These are phyloP conservation scores for Boletus pseudo-olivaceus DNA, from an alignment of 768 basidiomycete genomes.

Conservation along the genomic window DNA sequence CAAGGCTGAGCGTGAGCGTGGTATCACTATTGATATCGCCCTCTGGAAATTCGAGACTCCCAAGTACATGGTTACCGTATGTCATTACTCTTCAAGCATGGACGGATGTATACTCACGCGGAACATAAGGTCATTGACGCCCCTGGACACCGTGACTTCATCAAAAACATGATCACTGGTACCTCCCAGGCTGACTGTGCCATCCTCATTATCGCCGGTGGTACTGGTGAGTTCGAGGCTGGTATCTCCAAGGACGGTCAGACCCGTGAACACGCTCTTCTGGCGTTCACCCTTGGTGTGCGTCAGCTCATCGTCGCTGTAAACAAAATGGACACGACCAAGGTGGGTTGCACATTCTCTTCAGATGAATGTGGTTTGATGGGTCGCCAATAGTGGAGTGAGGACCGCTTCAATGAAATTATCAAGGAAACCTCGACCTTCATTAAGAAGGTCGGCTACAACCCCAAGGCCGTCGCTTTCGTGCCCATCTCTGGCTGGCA, in stretches of 20 bases:
- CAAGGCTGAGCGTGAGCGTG: constrained; percentile 99
- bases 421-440: constrained; percentile 96
- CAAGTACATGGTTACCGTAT: constrained; percentile 87
- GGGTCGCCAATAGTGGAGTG: constrained; percentile 74
- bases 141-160: constrained; percentile 99
- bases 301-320: constrained; percentile 99
- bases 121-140: constrained; percentile 90
- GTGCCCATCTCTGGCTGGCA: constrained; percentile 99
- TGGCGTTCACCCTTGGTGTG: constrained; percentile 99
- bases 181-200: constrained; percentile 99
- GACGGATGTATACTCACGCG: not conserved
- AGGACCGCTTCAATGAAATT: constrained; percentile 99
- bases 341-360: constrained; percentile 44
- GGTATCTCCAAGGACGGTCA: constrained; percentile 99
- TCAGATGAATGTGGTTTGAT: not conserved
- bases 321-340: constrained; percentile 99
- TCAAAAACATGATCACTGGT: constrained; percentile 99
- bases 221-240: constrained; percentile 99
- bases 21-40: constrained; percentile 99
- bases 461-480: constrained; percentile 97
- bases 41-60: constrained; percentile 99
- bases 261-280: constrained; percentile 99
- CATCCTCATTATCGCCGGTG: constrained; percentile 98
- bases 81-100: constrained; percentile 26
- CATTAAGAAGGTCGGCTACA: constrained; percentile 99